Base-by-base conservation (phyloP, 1,284 basidiomycete species). In the Marasmius fiardii region DNA sequence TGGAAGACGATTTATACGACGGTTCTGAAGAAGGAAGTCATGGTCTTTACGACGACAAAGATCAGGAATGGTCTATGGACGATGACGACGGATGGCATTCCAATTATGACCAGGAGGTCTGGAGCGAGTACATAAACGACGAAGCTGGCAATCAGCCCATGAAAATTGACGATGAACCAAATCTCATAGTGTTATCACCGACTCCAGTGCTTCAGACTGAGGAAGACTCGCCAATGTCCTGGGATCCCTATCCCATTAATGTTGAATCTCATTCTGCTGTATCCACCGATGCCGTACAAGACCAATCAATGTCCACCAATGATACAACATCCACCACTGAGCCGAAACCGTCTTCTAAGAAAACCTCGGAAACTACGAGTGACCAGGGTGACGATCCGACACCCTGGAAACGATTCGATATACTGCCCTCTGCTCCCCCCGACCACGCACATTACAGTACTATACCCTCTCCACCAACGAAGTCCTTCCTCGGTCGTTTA, bases 391-490 rank as follows among this genome's bases (percentile, higher is more conserved):
- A 57, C 43, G 59, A 62, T 35, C 57, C 57, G 14, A 10, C 73
- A 7, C 65, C 73, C 28, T 93, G 91, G 90, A 83, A 84, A 58
- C 83, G 84, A 21, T 96, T 95, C 66, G 85, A 87, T 55, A 74
- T 95, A 34, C 74, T 93, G 39, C 72, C 92, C 35, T 79, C 82
- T 39, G 86, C 89, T 11, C 93, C 93, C 10, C 63, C 63, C 39
- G 93, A 95, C 64, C 93, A 96, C 63, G 88, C 90, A 12, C 95
- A 88, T 72, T 82, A 81, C 64, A 74, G 74, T n/a, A 79, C 81
- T 26, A 64, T 77, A 4, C 78, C 83, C 23, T 76, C 77, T 2
- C 83, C 86, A 60, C 85, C 88, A 7, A 84, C 85, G 4, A 88
- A 88, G 65, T 64, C 78, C 14, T 97, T 94, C 72, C 76, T 90